Evolutionary conservation across 371 early-diverging fungal genomes (phyloP).

Genomic region (Syncephalastrum contaminatum): DNA sequence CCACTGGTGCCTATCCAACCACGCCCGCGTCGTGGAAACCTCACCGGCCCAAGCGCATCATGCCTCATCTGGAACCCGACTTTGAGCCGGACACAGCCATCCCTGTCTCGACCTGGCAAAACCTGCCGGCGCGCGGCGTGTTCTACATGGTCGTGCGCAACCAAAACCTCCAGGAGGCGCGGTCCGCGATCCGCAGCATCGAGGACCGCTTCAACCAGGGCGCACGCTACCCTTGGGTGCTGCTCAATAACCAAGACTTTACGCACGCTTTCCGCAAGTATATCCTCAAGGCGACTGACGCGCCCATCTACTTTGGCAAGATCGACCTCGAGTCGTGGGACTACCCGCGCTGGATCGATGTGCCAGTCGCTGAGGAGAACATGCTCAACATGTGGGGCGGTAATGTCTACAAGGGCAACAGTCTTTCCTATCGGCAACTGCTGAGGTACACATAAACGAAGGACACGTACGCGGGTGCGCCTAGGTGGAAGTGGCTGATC

Average conservation of each 20-base stretch:
- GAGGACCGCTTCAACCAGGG: slow-evolving; percentile 50
- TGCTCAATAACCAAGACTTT: slow-evolving; percentile 41
- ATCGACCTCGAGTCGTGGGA: slow-evolving; percentile 43
- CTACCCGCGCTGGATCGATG: slow-evolving; percentile 51
- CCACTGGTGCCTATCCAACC: no score
- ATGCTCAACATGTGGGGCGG: slow-evolving; percentile 14
- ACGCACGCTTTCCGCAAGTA: slow-evolving; percentile 33
- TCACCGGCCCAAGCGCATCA: neutral
- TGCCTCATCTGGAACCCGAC: slow-evolving; percentile 11
- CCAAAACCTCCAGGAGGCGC: slow-evolving; percentile 29
- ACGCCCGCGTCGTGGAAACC: no score
- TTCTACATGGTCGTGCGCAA: slow-evolving; percentile 38
- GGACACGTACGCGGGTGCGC: no score
- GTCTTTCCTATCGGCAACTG: slow-evolving; percentile 21
- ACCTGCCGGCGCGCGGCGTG: slow-evolving; percentile 23
- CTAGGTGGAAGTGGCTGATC: no score
- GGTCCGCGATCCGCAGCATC: slow-evolving; percentile 34
- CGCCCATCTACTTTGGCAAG: slow-evolving; percentile 40
- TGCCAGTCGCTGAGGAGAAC: slow-evolving; percentile 24
- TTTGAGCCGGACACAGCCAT: slow-evolving; percentile 9
- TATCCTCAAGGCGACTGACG: slow-evolving; percentile 24
- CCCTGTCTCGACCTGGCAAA: slow-evolving; percentile 18
- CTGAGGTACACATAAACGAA: no score
- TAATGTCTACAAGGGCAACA: slow-evolving; percentile 16
- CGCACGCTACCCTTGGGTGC: slow-evolving; percentile 50